Base-by-base conservation (phyloP, 1,139 yeast genomes). In the Saccharomycopsis phalli region DNA sequence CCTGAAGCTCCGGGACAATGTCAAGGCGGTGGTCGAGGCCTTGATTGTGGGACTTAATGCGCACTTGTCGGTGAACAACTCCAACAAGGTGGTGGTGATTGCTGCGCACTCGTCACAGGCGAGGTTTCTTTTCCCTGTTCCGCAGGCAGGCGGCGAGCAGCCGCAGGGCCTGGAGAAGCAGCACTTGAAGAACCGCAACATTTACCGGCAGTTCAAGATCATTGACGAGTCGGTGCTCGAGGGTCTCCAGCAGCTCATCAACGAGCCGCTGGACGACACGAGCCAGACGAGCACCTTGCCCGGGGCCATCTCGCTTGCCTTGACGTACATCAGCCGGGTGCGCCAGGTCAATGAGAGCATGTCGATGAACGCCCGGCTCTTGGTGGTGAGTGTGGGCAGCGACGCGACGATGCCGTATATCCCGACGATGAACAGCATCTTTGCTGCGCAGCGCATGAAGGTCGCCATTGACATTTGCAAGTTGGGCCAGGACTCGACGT, bases 381-480 rank as follows among this genome's bases (percentile, higher is more conserved):
- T 93, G 49, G 73, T 87, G 4, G 67, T 91, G 2, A 79, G 84
- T 42, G 80, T 82, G 16, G 77, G 81, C 48, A 87, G 80, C 48
- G 93, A 86, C 51, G 76, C 78, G 43, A 76, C 86, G 17, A 66
- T 86, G 40, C 84, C 84, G 46, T 93, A 93, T 58, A 84, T 91
- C 32, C 84, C 97, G 3, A 78, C 87, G 36, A 93, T 93, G 98
- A 93, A 93, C 59, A 73, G 93, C 50, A 88, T 91, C 33, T 93
- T 93, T 61, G 93, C 97, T 0, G 95, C 98, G 1, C 96, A 91
- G 52, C 87, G 87, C 59, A 74, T 83, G 79, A 80, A 79, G 53
- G 76, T 91, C 10, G 83, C 95, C 2, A 78, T 91, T 13, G 97
- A 93, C 58, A 87, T 88, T 16, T 88, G 93, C 46, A 87, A 88